Evolutionary conservation across 2,329 filamentous ascomycete species (phyloP), one percentile per base, ranked within the genome.

Genomic region (Aspergillus calidoustus): DNA sequence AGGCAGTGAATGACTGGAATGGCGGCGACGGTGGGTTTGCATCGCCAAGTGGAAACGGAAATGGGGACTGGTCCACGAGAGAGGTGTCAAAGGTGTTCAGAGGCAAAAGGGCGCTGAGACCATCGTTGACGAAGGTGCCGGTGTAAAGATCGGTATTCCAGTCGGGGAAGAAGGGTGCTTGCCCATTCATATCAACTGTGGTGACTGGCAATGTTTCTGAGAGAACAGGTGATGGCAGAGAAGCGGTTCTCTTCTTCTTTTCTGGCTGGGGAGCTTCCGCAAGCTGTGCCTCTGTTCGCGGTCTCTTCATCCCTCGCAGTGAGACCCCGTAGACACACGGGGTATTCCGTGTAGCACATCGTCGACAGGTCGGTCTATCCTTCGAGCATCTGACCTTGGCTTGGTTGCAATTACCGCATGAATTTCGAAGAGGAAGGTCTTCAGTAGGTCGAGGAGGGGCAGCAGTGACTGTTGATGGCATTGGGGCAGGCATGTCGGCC

Each of bases 341-440:
- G 22, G 54, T 54, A 31, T 52, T 52, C 19, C 60, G 44, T 7
- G 44, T 38, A 15, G 34, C 22, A 22, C 60, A 62, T 9, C 60
- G 55, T 13, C 50, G 55, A 30, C 60, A 62, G 22, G 55, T 48
- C n/a, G 60, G 60, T 38, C 60, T 50, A 13, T 62, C 55, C 51
- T 58, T 59, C 1, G 60, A 62, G 25, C 60, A 62, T 22, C 48
- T 59, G 15, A 62, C 60, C 52, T 62, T 62, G 4, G 60, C 60
- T 6, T 50, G 49, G 43, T 62, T 62, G 46, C 60, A 62, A 28
- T 47, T 25, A 28, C 57, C 55, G 30, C 60, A 62, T 13, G 60
- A 58, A 31, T 31, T 62, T 34, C 60, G 55, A 15, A 62, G 55
- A n/a, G 60, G 60, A 23, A 23, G 51, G 25, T 58, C 51, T 3